Evolutionary conservation across 2,329 filamentous ascomycete species (phyloP).

Genomic region (Colletotrichum euphorbiae): DNA sequence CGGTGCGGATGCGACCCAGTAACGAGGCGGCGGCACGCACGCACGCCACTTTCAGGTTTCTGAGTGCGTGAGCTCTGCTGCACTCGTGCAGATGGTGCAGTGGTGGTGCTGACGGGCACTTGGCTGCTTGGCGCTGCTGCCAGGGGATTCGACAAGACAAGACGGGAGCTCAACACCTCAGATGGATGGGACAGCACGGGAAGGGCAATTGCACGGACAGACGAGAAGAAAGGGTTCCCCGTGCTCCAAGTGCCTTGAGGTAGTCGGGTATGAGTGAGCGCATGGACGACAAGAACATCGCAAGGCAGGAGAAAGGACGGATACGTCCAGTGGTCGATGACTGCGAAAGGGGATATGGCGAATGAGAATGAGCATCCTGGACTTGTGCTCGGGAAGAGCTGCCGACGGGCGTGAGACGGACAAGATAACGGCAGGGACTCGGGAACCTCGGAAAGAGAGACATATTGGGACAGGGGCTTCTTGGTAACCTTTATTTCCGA

Average conservation of each 20-base stretch:
- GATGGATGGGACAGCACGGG: slow-evolving; percentile 8
- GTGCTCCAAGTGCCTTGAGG: too few relatives aligned
- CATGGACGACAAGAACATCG: background rate
- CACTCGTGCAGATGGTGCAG: background rate
- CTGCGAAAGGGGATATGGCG: background rate
- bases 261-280: background rate
- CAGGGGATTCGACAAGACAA: slow-evolving; percentile 10
- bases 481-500: too few relatives aligned
- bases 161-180: background rate
- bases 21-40: too few relatives aligned
- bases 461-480: background rate
- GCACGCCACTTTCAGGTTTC: background rate
- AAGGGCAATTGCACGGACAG: slow-evolving; percentile 18
- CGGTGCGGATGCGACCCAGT: background rate
- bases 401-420: slow-evolving; percentile 6
- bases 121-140: slow-evolving; percentile 20
- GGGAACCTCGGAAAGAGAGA: slow-evolving; percentile 1
- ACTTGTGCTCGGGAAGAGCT: slow-evolving; percentile 27
- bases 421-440: background rate
- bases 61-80: background rate
- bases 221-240: background rate
- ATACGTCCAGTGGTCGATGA: too few relatives aligned
- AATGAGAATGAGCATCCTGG: slow-evolving; percentile 8
- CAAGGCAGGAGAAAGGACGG: slow-evolving; percentile 1
- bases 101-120: slow-evolving; percentile 20